Evolutionary conservation across 2,329 filamentous ascomycete species (phyloP).

Genomic region (Huntiella savannae): DNA sequence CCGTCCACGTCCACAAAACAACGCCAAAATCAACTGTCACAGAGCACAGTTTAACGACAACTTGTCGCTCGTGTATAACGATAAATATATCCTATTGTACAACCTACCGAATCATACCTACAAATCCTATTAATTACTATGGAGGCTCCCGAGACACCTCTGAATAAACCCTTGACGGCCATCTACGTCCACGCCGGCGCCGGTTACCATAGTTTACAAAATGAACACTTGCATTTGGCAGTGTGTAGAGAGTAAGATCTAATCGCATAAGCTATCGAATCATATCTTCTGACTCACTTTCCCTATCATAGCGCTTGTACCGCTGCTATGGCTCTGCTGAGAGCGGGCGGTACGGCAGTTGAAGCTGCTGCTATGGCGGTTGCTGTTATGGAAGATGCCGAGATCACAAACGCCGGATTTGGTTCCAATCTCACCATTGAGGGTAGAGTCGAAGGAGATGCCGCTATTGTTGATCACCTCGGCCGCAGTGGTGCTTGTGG

Average conservation of each 20-base stretch:
- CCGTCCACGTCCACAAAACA: too few relatives aligned
- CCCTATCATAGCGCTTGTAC: slow-evolving; percentile 6
- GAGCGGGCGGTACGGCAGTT: slow-evolving; percentile 57
- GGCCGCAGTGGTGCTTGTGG: slow-evolving; percentile 88
- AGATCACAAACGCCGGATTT: slow-evolving; percentile 92
- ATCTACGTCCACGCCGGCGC: slow-evolving; percentile 94
- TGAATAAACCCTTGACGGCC: slow-evolving; percentile 32
- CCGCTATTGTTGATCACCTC: slow-evolving; percentile 75
- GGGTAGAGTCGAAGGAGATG: slow-evolving; percentile 84
- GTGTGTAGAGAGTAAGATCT: slow-evolving; percentile 67
- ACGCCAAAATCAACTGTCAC: too few relatives aligned
- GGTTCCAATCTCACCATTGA: slow-evolving; percentile 88
- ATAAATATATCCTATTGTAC: too few relatives aligned
- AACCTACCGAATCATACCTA: too few relatives aligned
- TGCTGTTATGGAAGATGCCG: slow-evolving; percentile 71
- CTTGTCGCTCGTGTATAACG: too few relatives aligned
- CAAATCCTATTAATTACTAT: not conserved
- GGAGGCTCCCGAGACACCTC: not conserved
- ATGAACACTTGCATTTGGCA: slow-evolving; percentile 66
- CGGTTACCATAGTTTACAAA: slow-evolving; percentile 75
- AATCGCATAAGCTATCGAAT: not conserved
- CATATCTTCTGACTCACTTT: slow-evolving; percentile 3
- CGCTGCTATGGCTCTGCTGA: slow-evolving; percentile 31
- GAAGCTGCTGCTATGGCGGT: slow-evolving; percentile 85
- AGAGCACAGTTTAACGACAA: too few relatives aligned